A percentile compares a stretch with the other conserved stretches of the same genome.
phyloP scores from a whole-genome alignment of 371 early-diverging fungal species.

The Fennellomyces sp. region DNA sequence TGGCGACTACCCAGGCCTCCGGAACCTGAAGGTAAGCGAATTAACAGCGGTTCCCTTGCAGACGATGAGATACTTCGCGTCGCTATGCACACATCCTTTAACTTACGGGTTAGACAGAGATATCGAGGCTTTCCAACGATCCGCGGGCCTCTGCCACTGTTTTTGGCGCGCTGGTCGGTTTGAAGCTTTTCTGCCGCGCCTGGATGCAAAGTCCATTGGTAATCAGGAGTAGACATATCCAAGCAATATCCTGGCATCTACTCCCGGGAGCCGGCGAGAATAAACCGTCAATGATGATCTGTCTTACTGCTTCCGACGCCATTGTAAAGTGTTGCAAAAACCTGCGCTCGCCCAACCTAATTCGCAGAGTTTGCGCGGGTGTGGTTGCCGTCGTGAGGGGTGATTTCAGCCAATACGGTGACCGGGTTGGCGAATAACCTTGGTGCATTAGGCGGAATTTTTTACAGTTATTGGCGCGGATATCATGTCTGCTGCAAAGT shows the following conservation, averaged over 20 bases:
- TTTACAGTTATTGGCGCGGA: too few relatives aligned
- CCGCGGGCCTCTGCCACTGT: slow-evolving; percentile 18
- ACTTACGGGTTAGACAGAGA: slow-evolving; percentile 50
- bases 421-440: too few relatives aligned
- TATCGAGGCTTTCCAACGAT: slow-evolving; percentile 54
- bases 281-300: slow-evolving; percentile 41
- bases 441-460: too few relatives aligned
- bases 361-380: neutral
- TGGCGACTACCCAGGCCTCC: too few relatives aligned
- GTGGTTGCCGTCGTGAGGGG: too few relatives aligned
- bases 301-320: slow-evolving; percentile 37
- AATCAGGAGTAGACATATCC: too few relatives aligned
- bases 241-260: too few relatives aligned
- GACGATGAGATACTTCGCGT: too few relatives aligned
- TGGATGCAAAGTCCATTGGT: too few relatives aligned
- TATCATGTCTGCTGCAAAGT: too few relatives aligned
- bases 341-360: neutral
- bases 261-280: slow-evolving; percentile 35
- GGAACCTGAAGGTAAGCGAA: too few relatives aligned
- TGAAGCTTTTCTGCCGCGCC: slow-evolving; percentile 39
- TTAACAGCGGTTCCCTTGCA: slow-evolving; percentile 43
- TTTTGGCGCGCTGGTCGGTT: slow-evolving; percentile 22
- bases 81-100: neutral
- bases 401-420: too few relatives aligned
- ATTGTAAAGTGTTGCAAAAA: neutral